Evolutionary conservation across 2,329 filamentous ascomycete genomes (phyloP).

Genomic region (Colletotrichum agaves): DNA sequence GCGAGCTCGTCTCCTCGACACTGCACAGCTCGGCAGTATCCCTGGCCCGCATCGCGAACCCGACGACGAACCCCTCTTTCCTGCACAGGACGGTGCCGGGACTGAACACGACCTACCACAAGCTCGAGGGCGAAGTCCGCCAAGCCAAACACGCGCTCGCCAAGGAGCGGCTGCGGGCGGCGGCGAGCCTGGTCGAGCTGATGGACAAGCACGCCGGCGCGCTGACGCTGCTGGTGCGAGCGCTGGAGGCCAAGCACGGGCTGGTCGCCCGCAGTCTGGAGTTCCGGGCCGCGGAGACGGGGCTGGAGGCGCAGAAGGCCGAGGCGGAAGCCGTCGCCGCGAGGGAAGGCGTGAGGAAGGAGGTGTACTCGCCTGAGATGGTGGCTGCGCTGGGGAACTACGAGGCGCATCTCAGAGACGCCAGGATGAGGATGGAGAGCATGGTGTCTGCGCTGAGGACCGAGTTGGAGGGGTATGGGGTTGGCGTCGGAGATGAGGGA

Average conservation of each 20-base stretch:
- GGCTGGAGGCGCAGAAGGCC: slow-evolving; percentile 55
- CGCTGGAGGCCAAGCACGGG: slow-evolving; percentile 66
- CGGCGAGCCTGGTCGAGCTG: slow-evolving; percentile 50
- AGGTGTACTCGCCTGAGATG: slow-evolving; percentile 59
- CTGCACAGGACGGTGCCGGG: slow-evolving; percentile 67
- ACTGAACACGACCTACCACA: slow-evolving; percentile 53
- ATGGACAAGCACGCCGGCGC: slow-evolving; percentile 53
- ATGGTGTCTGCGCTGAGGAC: slow-evolving; percentile 52
- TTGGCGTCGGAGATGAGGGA: slow-evolving; percentile 48
- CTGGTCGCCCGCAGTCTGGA: slow-evolving; percentile 61
- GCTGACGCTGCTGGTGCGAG: slow-evolving; percentile 57
- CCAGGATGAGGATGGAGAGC: slow-evolving; percentile 57
- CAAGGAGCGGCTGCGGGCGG: slow-evolving; percentile 51
- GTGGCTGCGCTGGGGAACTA: slow-evolving; percentile 58
- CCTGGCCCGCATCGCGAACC: slow-evolving; percentile 60
- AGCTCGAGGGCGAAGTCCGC: slow-evolving; percentile 49
- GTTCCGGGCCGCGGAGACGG: slow-evolving; percentile 59
- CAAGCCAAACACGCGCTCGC: slow-evolving; percentile 49
- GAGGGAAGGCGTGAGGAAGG: slow-evolving; percentile 48
- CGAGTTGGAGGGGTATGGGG: slow-evolving; percentile 62
- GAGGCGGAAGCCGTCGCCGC: slow-evolving; percentile 51
- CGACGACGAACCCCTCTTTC: slow-evolving; percentile 63
- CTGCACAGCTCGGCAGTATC: slow-evolving; percentile 60
- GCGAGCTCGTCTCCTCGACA: slow-evolving; percentile 58
- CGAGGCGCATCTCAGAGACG: slow-evolving; percentile 59